Evolutionary conservation across 345 rosid genomes (phyloP).

Genomic region (Eucalyptus cladocalyx): DNA sequence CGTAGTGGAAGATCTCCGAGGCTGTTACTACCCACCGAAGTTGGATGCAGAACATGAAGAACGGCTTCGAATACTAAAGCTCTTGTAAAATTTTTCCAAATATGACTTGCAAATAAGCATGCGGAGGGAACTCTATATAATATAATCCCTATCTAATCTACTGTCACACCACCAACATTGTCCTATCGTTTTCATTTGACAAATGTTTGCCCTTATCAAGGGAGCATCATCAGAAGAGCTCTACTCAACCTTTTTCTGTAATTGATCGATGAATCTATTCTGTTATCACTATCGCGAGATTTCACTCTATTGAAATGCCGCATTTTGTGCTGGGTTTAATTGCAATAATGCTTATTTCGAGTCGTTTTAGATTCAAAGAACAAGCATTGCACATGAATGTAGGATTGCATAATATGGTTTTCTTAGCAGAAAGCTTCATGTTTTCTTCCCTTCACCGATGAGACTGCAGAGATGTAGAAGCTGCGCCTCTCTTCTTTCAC

Average conservation of each 20-base stretch:
- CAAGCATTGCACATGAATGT: neutral
- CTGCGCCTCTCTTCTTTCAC: neutral
- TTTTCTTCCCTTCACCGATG: neutral
- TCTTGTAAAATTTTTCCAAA: slow-evolving; percentile 29
- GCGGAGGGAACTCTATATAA: neutral
- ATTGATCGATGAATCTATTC: neutral
- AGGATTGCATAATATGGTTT: neutral
- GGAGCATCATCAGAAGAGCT: neutral
- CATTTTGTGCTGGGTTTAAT: neutral
- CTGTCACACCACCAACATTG: neutral
- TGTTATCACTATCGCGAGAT: neutral
- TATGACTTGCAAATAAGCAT: neutral
- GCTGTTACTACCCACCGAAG: slow-evolving; percentile 71
- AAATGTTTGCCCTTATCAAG: neutral
- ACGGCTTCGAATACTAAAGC: slow-evolving; percentile 67
- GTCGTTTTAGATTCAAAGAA: neutral
- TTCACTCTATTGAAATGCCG: neutral
- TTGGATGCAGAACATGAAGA: slow-evolving; percentile 74
- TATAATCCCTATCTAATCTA: neutral
- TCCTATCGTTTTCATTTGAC: neutral
- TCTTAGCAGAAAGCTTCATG: neutral
- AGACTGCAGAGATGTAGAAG: neutral
- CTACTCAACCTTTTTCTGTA: neutral
- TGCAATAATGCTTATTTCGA: neutral
- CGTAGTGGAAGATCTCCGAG: slow-evolving; percentile 85